A percentile compares a stretch with the other conserved stretches of the same genome.
Evolutionary conservation across 805 yeast genomes (phyloP).

Genomic region (Metahyphopichia silvanorum): DNA sequence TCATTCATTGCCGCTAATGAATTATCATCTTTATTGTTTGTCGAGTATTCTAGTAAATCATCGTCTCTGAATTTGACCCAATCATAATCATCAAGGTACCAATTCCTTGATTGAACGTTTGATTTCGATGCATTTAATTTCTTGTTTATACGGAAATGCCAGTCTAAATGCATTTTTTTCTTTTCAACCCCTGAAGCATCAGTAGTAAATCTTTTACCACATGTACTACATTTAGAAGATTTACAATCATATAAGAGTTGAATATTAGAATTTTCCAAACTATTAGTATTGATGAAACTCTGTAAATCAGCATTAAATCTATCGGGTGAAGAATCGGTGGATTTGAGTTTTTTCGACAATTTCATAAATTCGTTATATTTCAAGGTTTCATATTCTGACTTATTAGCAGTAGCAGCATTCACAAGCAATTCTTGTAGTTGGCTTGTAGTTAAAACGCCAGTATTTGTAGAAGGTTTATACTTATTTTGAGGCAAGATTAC

Average conservation of each 20-base stretch:
- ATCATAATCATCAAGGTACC: slow-evolving; percentile 71
- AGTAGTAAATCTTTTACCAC: slow-evolving; percentile 81
- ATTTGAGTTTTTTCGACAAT: slow-evolving; percentile 14
- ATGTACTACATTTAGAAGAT: slow-evolving; percentile 80
- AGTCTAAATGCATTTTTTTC: slow-evolving; percentile 73
- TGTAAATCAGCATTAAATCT: slow-evolving; percentile 20
- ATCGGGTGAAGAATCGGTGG: background rate
- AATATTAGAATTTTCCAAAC: slow-evolving; percentile 24
- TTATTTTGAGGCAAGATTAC: slow-evolving; percentile 30
- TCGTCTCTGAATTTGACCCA: slow-evolving; percentile 80
- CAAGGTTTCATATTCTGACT: slow-evolving; percentile 30
- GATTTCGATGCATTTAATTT: slow-evolving; percentile 41
- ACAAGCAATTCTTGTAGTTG: slow-evolving; percentile 3
- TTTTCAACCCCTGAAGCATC: slow-evolving; percentile 53
- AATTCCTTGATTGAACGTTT: slow-evolving; percentile 67
- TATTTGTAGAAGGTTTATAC: slow-evolving; percentile 13
- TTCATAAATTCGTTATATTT: slow-evolving; percentile 29
- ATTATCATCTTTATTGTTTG: slow-evolving; percentile 6
- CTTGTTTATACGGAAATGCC: slow-evolving; percentile 94
- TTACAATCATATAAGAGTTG: slow-evolving; percentile 52
- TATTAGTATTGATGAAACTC: slow-evolving; percentile 33
- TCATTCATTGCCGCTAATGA: slow-evolving; percentile 3
- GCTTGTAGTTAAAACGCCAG: slow-evolving; percentile 3
- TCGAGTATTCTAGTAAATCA: slow-evolving; percentile 34
- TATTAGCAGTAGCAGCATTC: background rate